Percentiles rank a stretch among this genome's conserved stretches.
phyloP scores from a whole-genome alignment of 768 basidiomycete genomes.

The Hortiboletus campestris region DNA sequence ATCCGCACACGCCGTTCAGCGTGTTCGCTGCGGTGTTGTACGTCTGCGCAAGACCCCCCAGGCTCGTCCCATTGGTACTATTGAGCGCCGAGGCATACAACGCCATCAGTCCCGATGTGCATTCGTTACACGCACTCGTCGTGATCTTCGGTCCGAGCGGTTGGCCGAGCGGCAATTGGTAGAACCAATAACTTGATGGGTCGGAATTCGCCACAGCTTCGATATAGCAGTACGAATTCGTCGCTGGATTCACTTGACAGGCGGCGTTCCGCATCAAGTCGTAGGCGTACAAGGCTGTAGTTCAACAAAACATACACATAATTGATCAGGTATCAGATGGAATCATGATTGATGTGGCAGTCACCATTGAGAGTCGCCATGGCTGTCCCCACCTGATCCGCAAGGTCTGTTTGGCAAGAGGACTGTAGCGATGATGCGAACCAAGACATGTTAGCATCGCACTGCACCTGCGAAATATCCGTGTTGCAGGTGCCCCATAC shows the following conservation, averaged over 20 bases:
- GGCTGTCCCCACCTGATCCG: conserved; percentile 49
- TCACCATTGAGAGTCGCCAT: conserved; percentile 56
- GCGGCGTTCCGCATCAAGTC: conserved; percentile 56
- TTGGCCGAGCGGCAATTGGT: conserved; percentile 61
- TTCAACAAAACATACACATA: background rate
- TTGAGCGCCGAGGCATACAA: conserved; percentile 48
- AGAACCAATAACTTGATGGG: conserved; percentile 72
- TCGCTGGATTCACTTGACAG: conserved; percentile 56
- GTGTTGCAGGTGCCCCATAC: conserved; percentile 85
- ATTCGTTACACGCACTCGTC: conserved; percentile 58
- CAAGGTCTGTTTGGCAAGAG: conserved; percentile 58
- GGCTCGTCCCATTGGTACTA: conserved; percentile 31
- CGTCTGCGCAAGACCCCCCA: conserved; percentile 42
- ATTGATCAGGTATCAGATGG: background rate
- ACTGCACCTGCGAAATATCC: conserved; percentile 43
- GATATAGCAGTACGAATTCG: conserved; percentile 72
- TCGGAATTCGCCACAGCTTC: conserved; percentile 55
- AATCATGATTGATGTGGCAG: background rate
- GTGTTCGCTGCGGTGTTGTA: conserved; percentile 48
- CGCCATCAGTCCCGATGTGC: conserved; percentile 58
- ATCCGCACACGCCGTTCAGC: conserved; percentile 51
- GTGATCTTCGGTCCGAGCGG: conserved; percentile 46
- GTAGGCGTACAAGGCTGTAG: conserved; percentile 60
- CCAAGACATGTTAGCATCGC: conserved; percentile 64
- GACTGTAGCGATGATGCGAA: conserved; percentile 49